Base-by-base conservation (phyloP, 108 stramenopile species). In the Parietichytrium sp. region DNA sequence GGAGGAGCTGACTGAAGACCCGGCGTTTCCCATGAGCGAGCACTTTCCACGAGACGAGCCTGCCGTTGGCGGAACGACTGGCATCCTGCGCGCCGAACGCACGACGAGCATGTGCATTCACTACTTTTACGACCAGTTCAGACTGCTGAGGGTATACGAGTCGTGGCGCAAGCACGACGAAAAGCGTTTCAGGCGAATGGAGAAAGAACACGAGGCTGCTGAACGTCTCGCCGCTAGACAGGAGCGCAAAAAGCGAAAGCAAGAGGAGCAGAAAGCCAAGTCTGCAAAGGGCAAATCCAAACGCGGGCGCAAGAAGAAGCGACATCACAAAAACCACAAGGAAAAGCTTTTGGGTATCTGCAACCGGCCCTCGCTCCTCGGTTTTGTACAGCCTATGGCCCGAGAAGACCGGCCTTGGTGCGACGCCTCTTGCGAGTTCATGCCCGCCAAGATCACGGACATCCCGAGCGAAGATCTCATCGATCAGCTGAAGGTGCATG, bases 111-210 rank as follows among this genome's bases (percentile, higher is more conserved):
- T 45, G 3, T 72, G 61, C 61, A 25, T 72, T n/a, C 20, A 72
- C 23, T 72, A 72, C 42, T 72, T 72, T 72, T 72, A 72, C 42
- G 61, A 72, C 61, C 61, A 72, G 20, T 72, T 72, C 42, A 23
- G 61, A 25, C 42, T 72, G 20, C 20, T 42, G 33, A 33, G 61
- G 6, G 61, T 33, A 33, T 72, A 23, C 20, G 61, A 16, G 6
- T 8, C 61, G 8, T 72, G 61, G 61, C 61, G 61, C 8, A 72
- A 27, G 20, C 61, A 72, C 42, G 61, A 72, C 42, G 61, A 72
- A 23, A 16, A 25, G 23, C 61, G 61, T 12, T 6, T 45, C 33
- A 16, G 33, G 23, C 15, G 10, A 12, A 16, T 33, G n/a, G 61
- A 72, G 61, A 12, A 15, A 16, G 61, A 33, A 47, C 6, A 45